phyloP scores from a whole-genome alignment of 2,329 filamentous ascomycete genomes.

The Epichloe elymi region DNA sequence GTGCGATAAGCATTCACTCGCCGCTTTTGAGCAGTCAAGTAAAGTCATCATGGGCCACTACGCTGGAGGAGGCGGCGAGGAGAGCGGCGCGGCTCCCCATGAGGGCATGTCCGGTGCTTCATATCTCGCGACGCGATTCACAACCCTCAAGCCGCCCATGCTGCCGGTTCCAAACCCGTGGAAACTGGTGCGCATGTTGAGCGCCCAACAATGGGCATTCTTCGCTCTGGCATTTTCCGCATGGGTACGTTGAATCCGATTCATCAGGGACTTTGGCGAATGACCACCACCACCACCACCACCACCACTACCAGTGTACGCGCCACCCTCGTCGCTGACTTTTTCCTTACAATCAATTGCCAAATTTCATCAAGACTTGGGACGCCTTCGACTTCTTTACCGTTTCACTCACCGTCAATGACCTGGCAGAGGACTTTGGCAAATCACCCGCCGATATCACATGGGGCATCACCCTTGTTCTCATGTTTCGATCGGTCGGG shows the following conservation, averaged over 20 bases:
- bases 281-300: no score
- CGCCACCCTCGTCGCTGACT: neutral
- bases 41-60: conserved; percentile 5
- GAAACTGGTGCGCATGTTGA: conserved; percentile 34
- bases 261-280: neutral
- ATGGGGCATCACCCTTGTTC: conserved; percentile 50
- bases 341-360: neutral
- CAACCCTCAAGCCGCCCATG: conserved; percentile 44
- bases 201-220: conserved; percentile 38
- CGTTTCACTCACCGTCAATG: conserved; percentile 44
- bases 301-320: no score
- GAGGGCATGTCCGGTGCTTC: conserved; percentile 33
- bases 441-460: conserved; percentile 45
- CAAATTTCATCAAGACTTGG: conserved; percentile 32
- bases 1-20: neutral
- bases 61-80: conserved; percentile 17
- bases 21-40: no score
- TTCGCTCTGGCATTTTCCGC: conserved; percentile 41
- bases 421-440: conserved; percentile 38
- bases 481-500: conserved; percentile 47
- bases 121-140: conserved; percentile 39
- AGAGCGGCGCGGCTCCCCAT: conserved; percentile 22
- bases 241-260: conserved; percentile 30
- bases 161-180: conserved; percentile 40
- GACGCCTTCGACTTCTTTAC: conserved; percentile 57